A percentile compares a stretch with the other conserved stretches of the same genome.
Conservation (phyloP, 805 yeast genomes). For the Nakazawaea pomicola region DNA sequence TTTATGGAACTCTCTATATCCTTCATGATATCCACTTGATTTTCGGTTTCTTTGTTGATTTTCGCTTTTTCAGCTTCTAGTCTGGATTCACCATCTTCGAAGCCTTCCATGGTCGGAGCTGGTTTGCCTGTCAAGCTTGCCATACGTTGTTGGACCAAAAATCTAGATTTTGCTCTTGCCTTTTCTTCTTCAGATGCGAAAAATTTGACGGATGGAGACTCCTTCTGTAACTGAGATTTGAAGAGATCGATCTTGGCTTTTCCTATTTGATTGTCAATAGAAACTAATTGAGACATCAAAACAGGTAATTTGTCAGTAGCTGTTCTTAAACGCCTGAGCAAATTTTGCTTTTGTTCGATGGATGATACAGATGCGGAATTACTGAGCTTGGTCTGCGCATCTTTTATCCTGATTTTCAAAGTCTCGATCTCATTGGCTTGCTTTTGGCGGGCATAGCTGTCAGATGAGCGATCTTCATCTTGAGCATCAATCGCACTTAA, state of each 20-base stretch:
- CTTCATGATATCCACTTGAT: conserved; percentile 53
- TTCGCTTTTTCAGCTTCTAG: conserved; percentile 47
- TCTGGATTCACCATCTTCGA: conserved; percentile 49
- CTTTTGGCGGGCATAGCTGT: conserved; percentile 25
- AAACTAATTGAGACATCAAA: conserved; percentile 56
- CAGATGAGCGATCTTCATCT: conserved; percentile 39
- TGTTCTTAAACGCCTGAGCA: conserved; percentile 52
- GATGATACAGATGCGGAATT: conserved; percentile 26
- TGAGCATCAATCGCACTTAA: conserved; percentile 69
- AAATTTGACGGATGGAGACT: conserved; percentile 77
- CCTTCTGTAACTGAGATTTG: conserved; percentile 48
- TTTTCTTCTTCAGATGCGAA: conserved; percentile 79
- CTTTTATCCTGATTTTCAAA: conserved; percentile 56
- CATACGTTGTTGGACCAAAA: conserved; percentile 79
- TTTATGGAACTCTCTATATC: conserved; percentile 72
- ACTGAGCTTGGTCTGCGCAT: conserved; percentile 35
- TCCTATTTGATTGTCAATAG: conserved; percentile 65
- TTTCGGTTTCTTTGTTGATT: conserved; percentile 48
- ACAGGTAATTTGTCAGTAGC: conserved; percentile 70
- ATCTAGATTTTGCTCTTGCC: conserved; percentile 74
- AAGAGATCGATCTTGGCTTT: conserved; percentile 59
- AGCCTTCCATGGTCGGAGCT: conserved; percentile 36
- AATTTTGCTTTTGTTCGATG: conserved; percentile 40
- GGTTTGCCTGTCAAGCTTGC: conserved; percentile 86
- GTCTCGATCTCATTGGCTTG: conserved; percentile 55